phyloP scores from a whole-genome alignment of 257 asterid species.

The Solanum bukasovii region DNA sequence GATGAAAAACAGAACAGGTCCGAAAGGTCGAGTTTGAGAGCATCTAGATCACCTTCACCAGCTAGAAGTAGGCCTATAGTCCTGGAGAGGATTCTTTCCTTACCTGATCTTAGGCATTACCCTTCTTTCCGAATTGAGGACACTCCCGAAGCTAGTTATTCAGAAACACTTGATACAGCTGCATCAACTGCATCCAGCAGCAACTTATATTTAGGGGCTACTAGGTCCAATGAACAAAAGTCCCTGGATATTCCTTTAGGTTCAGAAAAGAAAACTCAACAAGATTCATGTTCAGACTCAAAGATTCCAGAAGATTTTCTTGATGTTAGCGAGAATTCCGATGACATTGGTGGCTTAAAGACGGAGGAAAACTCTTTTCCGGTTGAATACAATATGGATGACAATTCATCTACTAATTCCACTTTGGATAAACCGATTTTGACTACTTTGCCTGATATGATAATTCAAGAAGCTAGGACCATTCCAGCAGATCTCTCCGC shows the following conservation, averaged over 20 bases:
- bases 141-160: conserved; percentile 4
- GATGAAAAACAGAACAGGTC: conserved; percentile 26
- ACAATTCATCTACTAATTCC: background rate
- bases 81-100: conserved; percentile 53
- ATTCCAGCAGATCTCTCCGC: background rate
- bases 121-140: conserved; percentile 36
- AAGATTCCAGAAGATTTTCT: conserved; percentile 18
- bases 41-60: conserved; percentile 8
- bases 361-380: conserved; percentile 9
- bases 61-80: background rate
- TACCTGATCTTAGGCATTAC: conserved; percentile 61
- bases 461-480: conserved; percentile 16
- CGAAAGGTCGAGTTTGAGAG: conserved; percentile 17
- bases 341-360: conserved; percentile 16
- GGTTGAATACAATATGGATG: conserved; percentile 11
- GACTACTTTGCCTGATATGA: conserved; percentile 11
- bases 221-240: conserved; percentile 10
- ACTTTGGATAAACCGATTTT: background rate
- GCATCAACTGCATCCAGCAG: background rate
- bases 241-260: background rate
- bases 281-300: conserved; percentile 2
- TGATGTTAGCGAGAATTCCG: conserved; percentile 17
- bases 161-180: background rate
- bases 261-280: conserved; percentile 13
- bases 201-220: conserved; percentile 1